phyloP scores from a whole-genome alignment of 169 alveolate species.

The Babesia gibsoni region DNA sequence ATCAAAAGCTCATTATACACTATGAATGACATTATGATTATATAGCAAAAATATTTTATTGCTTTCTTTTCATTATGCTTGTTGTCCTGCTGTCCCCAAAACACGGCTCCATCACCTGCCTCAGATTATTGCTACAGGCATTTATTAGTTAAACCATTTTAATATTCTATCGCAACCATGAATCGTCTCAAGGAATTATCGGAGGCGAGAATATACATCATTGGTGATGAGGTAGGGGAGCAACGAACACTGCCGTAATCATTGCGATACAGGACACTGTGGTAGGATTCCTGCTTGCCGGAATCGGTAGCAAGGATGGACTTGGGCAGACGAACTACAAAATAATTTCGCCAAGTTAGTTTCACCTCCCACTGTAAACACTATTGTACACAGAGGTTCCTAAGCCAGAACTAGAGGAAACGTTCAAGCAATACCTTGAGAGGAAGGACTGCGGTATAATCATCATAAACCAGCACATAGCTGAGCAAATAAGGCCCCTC shows the following conservation, averaged over 20 bases:
- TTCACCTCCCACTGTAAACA: neutral
- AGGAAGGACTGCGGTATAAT: constrained; percentile 71
- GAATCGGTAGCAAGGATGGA: constrained; percentile 75
- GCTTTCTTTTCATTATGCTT: no score
- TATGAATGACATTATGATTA: no score
- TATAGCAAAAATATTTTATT: no score
- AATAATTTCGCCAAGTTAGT: constrained; percentile 68
- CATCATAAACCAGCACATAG: constrained; percentile 74
- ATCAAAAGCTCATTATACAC: no score
- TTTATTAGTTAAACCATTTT: neutral
- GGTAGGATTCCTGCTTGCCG: constrained; percentile 75
- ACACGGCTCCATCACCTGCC: no score
- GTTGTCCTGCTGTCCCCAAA: no score
- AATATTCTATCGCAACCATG: constrained; percentile 20
- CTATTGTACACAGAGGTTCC: constrained; percentile 50
- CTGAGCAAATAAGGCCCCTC: constrained; percentile 66
- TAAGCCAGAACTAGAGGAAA: constrained; percentile 70
- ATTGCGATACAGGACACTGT: constrained; percentile 71
- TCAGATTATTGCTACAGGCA: neutral
- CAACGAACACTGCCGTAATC: neutral
- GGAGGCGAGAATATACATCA: constrained; percentile 66
- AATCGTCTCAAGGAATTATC: constrained; percentile 37
- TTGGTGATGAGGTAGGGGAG: constrained; percentile 73
- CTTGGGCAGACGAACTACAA: constrained; percentile 69
- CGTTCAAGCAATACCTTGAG: constrained; percentile 66